Evolutionary conservation across 2,329 filamentous ascomycete genomes (phyloP).

Genomic region (Fusarium neocosmosporiellum): DNA sequence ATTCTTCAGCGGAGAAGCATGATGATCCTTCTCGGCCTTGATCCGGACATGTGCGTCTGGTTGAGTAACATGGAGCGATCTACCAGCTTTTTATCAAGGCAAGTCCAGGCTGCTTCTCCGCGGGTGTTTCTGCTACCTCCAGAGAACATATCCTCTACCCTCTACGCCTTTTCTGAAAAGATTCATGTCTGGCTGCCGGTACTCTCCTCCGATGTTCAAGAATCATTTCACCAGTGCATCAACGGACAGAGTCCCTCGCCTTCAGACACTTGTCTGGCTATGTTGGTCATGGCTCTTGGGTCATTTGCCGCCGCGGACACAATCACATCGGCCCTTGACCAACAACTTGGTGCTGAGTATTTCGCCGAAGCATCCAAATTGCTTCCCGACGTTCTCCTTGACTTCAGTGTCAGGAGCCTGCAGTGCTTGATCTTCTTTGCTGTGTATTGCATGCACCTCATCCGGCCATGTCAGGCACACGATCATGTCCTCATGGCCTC

Average conservation of each 20-base stretch:
- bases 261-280: conserved; percentile 1
- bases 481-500: conserved; percentile 4
- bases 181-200: conserved; percentile 4
- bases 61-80: not conserved
- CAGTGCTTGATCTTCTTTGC: conserved; percentile 1
- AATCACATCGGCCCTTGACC: not conserved
- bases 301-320: not conserved
- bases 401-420: not conserved
- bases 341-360: not conserved
- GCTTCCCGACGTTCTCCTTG: not conserved
- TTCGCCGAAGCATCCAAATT: not conserved
- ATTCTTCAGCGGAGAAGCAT: not conserved
- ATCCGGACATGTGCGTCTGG: not conserved
- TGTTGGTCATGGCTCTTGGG: not conserved
- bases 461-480: conserved; percentile 5
- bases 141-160: not conserved
- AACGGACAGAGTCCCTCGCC: not conserved
- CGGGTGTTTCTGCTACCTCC: not conserved
- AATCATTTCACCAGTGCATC: not conserved
- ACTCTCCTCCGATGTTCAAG: not conserved
- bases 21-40: conserved; percentile 5
- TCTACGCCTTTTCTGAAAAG: not conserved
- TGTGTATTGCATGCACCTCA: not conserved
- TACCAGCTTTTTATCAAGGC: not conserved
- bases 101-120: not conserved